A percentile compares a stretch with the other conserved stretches of the same genome.
Evolutionary conservation across 2,329 filamentous ascomycete species (phyloP).

Genomic region (Penicillium expansum): DNA sequence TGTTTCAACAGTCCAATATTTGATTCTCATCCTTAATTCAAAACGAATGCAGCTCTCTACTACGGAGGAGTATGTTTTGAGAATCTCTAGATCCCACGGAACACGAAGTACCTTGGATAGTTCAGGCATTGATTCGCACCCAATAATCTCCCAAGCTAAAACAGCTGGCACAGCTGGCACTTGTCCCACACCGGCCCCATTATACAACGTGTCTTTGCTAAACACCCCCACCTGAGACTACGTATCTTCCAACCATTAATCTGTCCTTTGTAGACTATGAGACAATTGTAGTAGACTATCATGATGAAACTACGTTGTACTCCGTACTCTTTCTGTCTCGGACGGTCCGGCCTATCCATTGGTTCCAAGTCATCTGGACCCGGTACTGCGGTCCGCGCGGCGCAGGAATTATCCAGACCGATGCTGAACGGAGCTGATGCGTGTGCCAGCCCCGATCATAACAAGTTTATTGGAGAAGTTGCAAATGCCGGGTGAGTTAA

Average conservation of each 20-base stretch:
- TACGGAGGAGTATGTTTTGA: no score
- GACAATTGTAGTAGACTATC: neutral
- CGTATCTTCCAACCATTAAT: neutral
- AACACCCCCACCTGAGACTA: constrained; percentile 9
- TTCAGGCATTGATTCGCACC: constrained; percentile 8
- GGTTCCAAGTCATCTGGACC: constrained; percentile 14
- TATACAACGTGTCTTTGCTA: constrained; percentile 18
- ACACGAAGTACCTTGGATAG: neutral
- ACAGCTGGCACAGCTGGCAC: neutral
- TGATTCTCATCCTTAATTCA: neutral
- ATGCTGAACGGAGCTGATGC: constrained; percentile 1
- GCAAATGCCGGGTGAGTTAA: neutral
- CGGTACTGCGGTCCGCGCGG: constrained; percentile 15
- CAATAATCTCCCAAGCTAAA: neutral
- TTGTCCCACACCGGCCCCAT: constrained; percentile 17
- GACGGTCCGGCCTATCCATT: neutral
- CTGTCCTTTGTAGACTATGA: neutral
- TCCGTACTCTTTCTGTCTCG: neutral
- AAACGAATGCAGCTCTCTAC: neutral
- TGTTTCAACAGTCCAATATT: no score
- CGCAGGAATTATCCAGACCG: neutral
- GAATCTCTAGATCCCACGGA: neutral
- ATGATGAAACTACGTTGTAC: neutral
- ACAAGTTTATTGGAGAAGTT: neutral
- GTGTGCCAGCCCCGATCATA: constrained; percentile 2